Base-by-base conservation (phyloP, 2,329 filamentous ascomycete genomes). In the Botryotinia convoluta region DNA sequence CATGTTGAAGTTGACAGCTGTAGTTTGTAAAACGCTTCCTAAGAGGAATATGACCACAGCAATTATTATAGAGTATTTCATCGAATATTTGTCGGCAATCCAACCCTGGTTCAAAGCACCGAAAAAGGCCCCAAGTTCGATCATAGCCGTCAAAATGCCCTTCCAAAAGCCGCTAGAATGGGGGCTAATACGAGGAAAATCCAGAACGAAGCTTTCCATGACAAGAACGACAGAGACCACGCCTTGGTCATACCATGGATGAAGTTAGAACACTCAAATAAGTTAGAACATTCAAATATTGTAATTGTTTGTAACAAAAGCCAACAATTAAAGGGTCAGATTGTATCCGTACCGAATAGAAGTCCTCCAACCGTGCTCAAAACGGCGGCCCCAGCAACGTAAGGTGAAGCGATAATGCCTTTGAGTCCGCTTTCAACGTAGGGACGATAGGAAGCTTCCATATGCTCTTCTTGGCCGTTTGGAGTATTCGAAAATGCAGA, bases 11-110 rank as follows among this genome's bases (percentile, higher is more conserved):
- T 85, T 82, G 5, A 84, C 79, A 2, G 86, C 83, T 18, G 83
- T 85, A 22, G 86, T 87, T 77, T 88, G 87, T 12, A 88, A 76
- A 1, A 84, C 79, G 8, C 85, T 85, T 0, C 87, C 87, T 54
- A 88, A 68, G 0, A 83, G 84, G 75, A 88, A 88, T 44, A 88
- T 82, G 20, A 79, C 75, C 7, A 87, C 86, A 5, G 85, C 86
- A 1, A 87, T 82, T 1, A 86, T 77, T 39, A 88, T 87, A 4
- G 85, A 85, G 75, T 85, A 86, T 69, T 87, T 86, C 44, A 86
- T 81, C 9, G 85, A 87, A 48, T 86, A 83, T 76, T 83, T 84
- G 74, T 88, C 86, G 1, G 86, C 86, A 59, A 87, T 70, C 59
- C 67, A 73, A 29, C 74, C 73, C 14, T 73, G 69, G 20, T 72